These are phyloP conservation scores for Coelastrella sp. DNA, from an alignment of 139 green algal species.

Conservation along the genomic window DNA sequence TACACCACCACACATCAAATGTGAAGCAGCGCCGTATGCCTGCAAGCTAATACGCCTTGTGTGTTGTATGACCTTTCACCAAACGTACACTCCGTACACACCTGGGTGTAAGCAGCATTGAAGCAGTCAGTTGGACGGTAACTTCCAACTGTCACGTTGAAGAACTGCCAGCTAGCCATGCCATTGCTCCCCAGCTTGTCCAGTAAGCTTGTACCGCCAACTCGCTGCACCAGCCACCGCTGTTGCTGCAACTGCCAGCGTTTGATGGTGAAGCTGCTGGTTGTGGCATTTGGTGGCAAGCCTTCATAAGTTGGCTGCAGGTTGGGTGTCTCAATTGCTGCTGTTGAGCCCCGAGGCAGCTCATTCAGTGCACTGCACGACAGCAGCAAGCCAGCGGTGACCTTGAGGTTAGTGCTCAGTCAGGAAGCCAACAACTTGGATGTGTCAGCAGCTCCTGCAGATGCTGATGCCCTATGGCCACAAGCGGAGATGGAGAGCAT, in stretches of 20 bases:
- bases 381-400: neutral
- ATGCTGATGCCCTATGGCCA: too few relatives aligned
- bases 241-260: slow-evolving; percentile 33
- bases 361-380: slow-evolving; percentile 4
- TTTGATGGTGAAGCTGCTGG: neutral
- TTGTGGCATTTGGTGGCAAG: neutral
- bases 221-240: neutral
- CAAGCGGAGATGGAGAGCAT: too few relatives aligned
- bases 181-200: neutral
- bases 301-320: slow-evolving; percentile 34
- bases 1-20: too few relatives aligned
- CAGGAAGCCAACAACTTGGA: too few relatives aligned
- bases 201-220: neutral
- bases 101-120: neutral
- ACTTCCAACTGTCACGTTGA: slow-evolving; percentile 29
- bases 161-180: slow-evolving; percentile 39
- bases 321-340: slow-evolving; percentile 29
- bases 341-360: neutral
- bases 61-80: neutral
- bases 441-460: too few relatives aligned
- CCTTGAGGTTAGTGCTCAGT: too few relatives aligned
- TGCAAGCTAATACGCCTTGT: too few relatives aligned
- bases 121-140: slow-evolving; percentile 28
- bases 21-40: too few relatives aligned
- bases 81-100: neutral